Conservation (phyloP, 805 yeast genomes). For the Starmerella bacillaris region DNA sequence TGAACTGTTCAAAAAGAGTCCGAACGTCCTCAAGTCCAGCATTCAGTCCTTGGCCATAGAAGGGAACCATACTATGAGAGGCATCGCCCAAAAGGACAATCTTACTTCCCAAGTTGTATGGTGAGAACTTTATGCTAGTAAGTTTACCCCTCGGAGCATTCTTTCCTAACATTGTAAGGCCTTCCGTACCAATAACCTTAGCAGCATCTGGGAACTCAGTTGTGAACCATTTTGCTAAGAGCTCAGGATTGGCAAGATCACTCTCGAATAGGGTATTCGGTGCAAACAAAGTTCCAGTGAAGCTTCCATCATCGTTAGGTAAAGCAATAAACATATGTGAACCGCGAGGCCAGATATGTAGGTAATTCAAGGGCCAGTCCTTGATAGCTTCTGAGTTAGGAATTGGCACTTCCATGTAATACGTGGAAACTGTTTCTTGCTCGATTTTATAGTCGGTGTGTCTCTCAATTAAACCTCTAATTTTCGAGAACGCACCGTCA, state of each 20-base stretch:
- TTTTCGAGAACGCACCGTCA: slow-evolving; percentile 69
- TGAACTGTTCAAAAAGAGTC: slow-evolving; percentile 33
- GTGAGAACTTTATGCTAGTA: slow-evolving; percentile 49
- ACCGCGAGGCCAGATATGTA: slow-evolving; percentile 86
- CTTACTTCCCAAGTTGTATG: slow-evolving; percentile 47
- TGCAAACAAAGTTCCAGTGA: slow-evolving; percentile 77
- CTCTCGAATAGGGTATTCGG: slow-evolving; percentile 52
- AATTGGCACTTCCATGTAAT: slow-evolving; percentile 63
- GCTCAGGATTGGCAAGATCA: slow-evolving; percentile 21
- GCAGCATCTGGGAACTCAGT: slow-evolving; percentile 59
- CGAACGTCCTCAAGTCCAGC: slow-evolving; percentile 87
- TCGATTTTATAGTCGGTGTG: slow-evolving; percentile 46
- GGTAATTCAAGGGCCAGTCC: slow-evolving; percentile 34
- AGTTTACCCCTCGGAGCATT: slow-evolving; percentile 61
- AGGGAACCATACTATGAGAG: slow-evolving; percentile 95
- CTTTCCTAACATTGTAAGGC: slow-evolving; percentile 31
- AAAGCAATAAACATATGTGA: slow-evolving; percentile 78
- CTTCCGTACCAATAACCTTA: slow-evolving; percentile 42
- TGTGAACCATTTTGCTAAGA: slow-evolving; percentile 37
- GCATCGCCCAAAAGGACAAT: slow-evolving; percentile 76
- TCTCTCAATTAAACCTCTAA: slow-evolving; percentile 51
- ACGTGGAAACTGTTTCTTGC: slow-evolving; percentile 69
- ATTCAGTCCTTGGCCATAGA: slow-evolving; percentile 93
- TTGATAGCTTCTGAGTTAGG: slow-evolving; percentile 28
- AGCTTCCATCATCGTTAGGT: slow-evolving; percentile 69